Percentiles rank a stretch among this genome's conserved stretches.
Conservation (phyloP, 352 stramenopile genomes). For the Aphanomyces cochlioides region DNA sequence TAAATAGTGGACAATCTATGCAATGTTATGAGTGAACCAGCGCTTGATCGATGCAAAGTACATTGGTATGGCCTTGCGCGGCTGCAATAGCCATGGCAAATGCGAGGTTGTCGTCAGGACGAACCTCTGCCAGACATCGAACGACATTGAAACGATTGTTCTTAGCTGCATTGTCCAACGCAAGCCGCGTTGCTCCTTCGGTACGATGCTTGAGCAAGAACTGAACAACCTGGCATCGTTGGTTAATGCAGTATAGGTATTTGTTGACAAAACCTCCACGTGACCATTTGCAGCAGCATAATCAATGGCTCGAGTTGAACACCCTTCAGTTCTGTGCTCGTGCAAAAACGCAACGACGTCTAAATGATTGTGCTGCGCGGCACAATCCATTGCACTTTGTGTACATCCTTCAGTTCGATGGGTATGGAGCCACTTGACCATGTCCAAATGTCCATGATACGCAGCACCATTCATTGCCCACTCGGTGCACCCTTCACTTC, state of each 20-base stretch:
- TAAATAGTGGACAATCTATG: background rate
- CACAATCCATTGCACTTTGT: conserved; percentile 7
- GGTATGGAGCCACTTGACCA: conserved; percentile 32
- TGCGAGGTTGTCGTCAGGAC: background rate
- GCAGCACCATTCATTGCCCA: conserved; percentile 10
- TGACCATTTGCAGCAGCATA: conserved; percentile 33
- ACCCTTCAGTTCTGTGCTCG: conserved; percentile 18
- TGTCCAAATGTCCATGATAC: conserved; percentile 16
- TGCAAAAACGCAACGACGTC: conserved; percentile 21
- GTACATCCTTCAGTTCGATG: conserved; percentile 34
- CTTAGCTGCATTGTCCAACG: background rate
- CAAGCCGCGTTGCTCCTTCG: background rate
- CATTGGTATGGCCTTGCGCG: background rate
- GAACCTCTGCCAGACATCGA: background rate
- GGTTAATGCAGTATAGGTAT: background rate
- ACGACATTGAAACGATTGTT: conserved; percentile 10
- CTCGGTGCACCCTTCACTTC: conserved; percentile 23
- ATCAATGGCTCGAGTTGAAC: conserved; percentile 34
- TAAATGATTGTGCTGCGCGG: background rate
- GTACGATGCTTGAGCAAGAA: background rate
- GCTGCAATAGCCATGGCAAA: background rate
- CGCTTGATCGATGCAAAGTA: background rate
- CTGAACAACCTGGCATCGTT: background rate
- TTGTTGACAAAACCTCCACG: conserved; percentile 30
- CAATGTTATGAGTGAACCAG: background rate